Conservation (phyloP, 78 protist species). For the Dictyostelium citrinum region DNA sequence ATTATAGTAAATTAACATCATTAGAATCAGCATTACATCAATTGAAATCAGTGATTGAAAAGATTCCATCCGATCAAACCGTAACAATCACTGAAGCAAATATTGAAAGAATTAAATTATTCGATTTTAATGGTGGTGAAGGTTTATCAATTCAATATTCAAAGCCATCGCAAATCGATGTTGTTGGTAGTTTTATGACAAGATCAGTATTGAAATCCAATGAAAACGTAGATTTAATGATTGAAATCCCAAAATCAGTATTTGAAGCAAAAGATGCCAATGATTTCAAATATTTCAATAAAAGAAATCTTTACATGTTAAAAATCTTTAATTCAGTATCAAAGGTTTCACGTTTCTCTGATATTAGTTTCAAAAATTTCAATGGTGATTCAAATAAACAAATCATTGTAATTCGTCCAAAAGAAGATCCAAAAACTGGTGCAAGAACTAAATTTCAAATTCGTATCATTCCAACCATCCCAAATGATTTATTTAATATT, state of each 20-base stretch:
- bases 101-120: slow-evolving; percentile 14
- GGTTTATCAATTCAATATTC: background rate
- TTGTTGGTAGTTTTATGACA: slow-evolving; percentile 68
- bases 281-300: slow-evolving; percentile 55
- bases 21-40: slow-evolving; percentile 60
- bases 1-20: slow-evolving; percentile 50
- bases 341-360: slow-evolving; percentile 7
- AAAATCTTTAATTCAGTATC: background rate
- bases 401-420: slow-evolving; percentile 38
- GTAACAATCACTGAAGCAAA: slow-evolving; percentile 3
- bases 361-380: slow-evolving; percentile 7
- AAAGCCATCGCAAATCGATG: slow-evolving; percentile 25
- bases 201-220: slow-evolving; percentile 19
- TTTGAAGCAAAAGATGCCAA: slow-evolving; percentile 16
- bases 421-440: slow-evolving; percentile 60
- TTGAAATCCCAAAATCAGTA: slow-evolving; percentile 40
- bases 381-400: slow-evolving; percentile 70
- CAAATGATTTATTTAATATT: background rate
- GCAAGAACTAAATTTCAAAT: slow-evolving; percentile 47
- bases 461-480: slow-evolving; percentile 28
- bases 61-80: slow-evolving; percentile 26
- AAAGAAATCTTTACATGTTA: slow-evolving; percentile 56
- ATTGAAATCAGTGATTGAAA: slow-evolving; percentile 13
- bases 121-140: slow-evolving; percentile 14
- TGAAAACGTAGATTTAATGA: slow-evolving; percentile 55